Evolutionary conservation across 169 alveolate species (phyloP).

Genomic region (Cryptosporidium tyzzeri): DNA sequence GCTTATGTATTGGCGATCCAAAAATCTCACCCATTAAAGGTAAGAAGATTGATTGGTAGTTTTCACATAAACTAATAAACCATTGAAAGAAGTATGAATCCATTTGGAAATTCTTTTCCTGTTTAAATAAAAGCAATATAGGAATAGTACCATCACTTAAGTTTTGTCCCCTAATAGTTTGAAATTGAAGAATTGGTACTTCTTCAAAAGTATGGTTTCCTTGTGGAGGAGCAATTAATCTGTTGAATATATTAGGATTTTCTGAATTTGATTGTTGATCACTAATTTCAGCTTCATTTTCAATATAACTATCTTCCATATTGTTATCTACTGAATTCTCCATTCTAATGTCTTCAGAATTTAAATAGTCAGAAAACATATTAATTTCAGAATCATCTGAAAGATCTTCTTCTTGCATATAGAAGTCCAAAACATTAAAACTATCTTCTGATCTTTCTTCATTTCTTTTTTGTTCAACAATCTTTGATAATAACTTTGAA

Average conservation of each 20-base stretch:
- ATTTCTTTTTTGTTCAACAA: constrained; percentile 14
- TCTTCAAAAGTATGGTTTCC: background rate
- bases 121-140: background rate
- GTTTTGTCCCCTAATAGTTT: background rate
- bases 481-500: constrained; percentile 27
- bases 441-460: background rate
- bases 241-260: background rate
- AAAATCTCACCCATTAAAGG: constrained; percentile 46
- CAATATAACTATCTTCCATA: background rate
- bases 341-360: background rate
- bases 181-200: background rate
- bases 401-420: constrained; percentile 3
- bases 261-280: background rate
- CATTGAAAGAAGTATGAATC: constrained; percentile 64
- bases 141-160: constrained; percentile 4
- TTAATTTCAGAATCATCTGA: constrained; percentile 16
- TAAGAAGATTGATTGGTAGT: constrained; percentile 34
- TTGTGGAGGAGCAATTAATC: background rate
- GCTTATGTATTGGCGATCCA: constrained; percentile 36
- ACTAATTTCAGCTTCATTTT: background rate
- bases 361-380: background rate
- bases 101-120: constrained; percentile 44
- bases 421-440: constrained; percentile 7
- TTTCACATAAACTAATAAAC: constrained; percentile 45
- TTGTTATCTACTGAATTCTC: background rate